Evolutionary conservation across 2,329 filamentous ascomycete species (phyloP), one percentile per base, ranked within the genome.

Genomic region (Corniculantispora saksenae): DNA sequence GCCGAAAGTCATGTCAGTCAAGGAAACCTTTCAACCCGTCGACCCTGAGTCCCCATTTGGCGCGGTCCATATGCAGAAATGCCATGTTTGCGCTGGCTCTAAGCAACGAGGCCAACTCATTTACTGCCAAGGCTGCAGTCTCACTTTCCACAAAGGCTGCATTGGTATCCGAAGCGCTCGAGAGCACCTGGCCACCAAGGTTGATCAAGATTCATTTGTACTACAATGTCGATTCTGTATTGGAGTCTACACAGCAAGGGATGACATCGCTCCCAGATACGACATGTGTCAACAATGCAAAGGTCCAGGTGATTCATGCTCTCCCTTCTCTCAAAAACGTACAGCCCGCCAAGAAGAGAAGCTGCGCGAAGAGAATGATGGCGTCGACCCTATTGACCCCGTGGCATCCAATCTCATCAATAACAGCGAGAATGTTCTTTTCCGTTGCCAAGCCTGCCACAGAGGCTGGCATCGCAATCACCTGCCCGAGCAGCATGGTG

Each of bases 151-250:
- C 77, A 92, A 91, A 75, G 80, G 79, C 48, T 99, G 95, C 73
- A 82, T 99, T 32, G 93, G 94, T 1, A 82, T 84, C 57, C 87
- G 95, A 58, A 86, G 84, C 60, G 81, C 76, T 15, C 86, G 95
- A 66, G 93, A 97, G n/a, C 95, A 98, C 75, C 80, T 95, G 43
- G 92, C 92, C 12, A 98, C 93, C 27, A 99, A 98, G 75, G 78
- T 97, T 61, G 89, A 83, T 2, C 82, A 90, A 1, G 87, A 90
- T 2, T 78, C 90, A 45, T 98, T 97, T 70, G 89, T 99, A 19
- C 80, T 99, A 47, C 95, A 99, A 74, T 99, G 95, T 78, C 90
- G 89, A 69, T 91, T 89, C 64, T 99, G 95, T 74, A 84, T 98
- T 67, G 89, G 89, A 3, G 73, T 84, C 23, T 84, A 88, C 54